phyloP scores from a whole-genome alignment of 1,284 basidiomycete species.

The Cryptococcus sp. region DNA sequence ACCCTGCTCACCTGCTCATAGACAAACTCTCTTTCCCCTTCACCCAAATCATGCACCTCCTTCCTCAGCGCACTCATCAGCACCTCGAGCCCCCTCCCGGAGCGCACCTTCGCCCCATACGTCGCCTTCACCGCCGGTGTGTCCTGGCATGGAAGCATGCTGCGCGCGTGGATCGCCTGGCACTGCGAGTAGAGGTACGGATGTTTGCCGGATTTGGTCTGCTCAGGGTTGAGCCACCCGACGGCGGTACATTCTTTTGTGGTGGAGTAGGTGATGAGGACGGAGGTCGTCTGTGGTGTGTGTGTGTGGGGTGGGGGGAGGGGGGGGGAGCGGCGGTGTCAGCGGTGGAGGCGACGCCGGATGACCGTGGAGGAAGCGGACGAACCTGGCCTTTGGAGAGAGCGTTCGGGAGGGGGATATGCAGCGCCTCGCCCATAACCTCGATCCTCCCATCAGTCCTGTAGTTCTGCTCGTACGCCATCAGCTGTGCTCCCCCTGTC shows the following conservation, averaged over 20 bases:
- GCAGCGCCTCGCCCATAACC: conserved; percentile 49
- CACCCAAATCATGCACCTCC: conserved; percentile 66
- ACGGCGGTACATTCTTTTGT: conserved; percentile 75
- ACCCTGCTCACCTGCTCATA: conserved; percentile 56
- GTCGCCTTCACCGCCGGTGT: conserved; percentile 56
- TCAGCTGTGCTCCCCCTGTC: conserved; percentile 47
- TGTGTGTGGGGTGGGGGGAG: neutral
- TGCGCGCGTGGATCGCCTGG: conserved; percentile 84
- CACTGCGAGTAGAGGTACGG: conserved; percentile 93
- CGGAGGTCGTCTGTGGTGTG: conserved; percentile 52
- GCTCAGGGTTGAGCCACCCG: conserved; percentile 89
- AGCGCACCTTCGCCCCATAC: conserved; percentile 67
- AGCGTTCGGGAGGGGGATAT: conserved; percentile 41
- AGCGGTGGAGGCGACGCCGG: neutral
- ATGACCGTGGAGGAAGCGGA: conserved; percentile 45
- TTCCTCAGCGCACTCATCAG: conserved; percentile 79
- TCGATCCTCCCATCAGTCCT: conserved; percentile 42
- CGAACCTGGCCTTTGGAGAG: conserved; percentile 27
- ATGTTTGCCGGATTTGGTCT: conserved; percentile 81
- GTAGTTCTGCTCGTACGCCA: conserved; percentile 58
- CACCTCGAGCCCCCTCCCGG: conserved; percentile 66
- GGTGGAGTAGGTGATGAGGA: conserved; percentile 69
- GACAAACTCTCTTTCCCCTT: conserved; percentile 49
- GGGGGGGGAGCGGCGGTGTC: conserved; percentile 23
- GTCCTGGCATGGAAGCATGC: conserved; percentile 71